Evolutionary conservation across 2,329 filamentous ascomycete genomes (phyloP).

Genomic region (Colletotrichum nymphaeae): DNA sequence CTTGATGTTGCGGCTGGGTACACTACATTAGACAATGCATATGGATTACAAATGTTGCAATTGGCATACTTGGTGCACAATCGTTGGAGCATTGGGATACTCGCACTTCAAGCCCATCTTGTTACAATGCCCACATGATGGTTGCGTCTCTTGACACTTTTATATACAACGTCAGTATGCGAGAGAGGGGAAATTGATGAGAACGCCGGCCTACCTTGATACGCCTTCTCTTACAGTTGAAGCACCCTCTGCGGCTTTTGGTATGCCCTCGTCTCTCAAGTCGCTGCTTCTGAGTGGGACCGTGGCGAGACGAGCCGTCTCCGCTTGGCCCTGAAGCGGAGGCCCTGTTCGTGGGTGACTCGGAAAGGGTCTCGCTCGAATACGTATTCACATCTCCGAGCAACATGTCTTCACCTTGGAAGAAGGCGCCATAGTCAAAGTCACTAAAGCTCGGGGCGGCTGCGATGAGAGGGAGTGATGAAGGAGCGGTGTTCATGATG

Average conservation of each 20-base stretch:
- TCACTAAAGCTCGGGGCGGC: slow-evolving; percentile 44
- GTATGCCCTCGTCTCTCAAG: slow-evolving; percentile 71
- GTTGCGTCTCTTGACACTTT: slow-evolving; percentile 74
- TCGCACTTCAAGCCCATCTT: slow-evolving; percentile 73
- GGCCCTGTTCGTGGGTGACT: slow-evolving; percentile 36
- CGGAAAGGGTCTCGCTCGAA: slow-evolving; percentile 42
- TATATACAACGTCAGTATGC: background rate
- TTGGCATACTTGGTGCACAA: slow-evolving; percentile 60
- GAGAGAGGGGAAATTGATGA: background rate
- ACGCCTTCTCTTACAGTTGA: slow-evolving; percentile 73
- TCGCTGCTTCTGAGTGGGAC: slow-evolving; percentile 48
- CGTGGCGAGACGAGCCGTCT: background rate
- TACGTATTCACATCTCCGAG: slow-evolving; percentile 38
- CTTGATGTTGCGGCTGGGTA: slow-evolving; percentile 63
- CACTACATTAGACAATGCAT: background rate
- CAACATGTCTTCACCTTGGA: slow-evolving; percentile 42
- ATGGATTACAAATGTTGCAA: no score
- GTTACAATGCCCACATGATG: slow-evolving; percentile 71
- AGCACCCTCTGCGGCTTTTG: slow-evolving; percentile 74
- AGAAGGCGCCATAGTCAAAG: slow-evolving; percentile 54
- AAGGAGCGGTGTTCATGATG: slow-evolving; percentile 9
- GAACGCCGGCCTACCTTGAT: slow-evolving; percentile 63
- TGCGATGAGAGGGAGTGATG: slow-evolving; percentile 38
- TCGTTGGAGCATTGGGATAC: slow-evolving; percentile 65
- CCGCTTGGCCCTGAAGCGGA: background rate